phyloP scores from a whole-genome alignment of 179 eudicot species.

The Beta lomatogona region DNA sequence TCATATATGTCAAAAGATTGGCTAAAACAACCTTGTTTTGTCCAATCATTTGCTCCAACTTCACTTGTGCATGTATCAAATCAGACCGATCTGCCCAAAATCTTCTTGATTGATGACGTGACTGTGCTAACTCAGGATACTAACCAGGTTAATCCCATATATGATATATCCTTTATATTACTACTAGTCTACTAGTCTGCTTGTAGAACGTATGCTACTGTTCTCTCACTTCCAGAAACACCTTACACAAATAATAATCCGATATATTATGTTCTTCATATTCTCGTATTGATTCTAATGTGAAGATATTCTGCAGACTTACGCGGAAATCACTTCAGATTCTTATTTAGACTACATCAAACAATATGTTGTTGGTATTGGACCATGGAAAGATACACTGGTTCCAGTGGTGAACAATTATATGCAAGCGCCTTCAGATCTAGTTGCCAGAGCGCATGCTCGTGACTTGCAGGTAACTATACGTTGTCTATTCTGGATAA shows the following conservation, averaged over 20 bases:
- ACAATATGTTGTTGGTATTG: conserved; percentile 82
- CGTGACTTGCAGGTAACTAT: conserved; percentile 67
- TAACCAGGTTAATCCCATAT: conserved; percentile 60
- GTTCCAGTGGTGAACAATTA: conserved; percentile 66
- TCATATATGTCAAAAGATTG: conserved; percentile 82
- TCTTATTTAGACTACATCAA: conserved; percentile 68
- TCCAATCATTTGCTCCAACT: conserved; percentile 96
- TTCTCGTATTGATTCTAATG: neutral
- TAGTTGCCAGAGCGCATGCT: conserved; percentile 96
- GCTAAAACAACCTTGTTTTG: conserved; percentile 84
- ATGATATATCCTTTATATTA: neutral
- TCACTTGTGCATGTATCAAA: conserved; percentile 80
- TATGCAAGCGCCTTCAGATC: conserved; percentile 69
- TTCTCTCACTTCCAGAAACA: neutral
- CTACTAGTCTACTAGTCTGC: neutral
- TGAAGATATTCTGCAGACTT: conserved; percentile 54
- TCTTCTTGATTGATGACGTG: conserved; percentile 76
- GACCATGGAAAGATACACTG: conserved; percentile 93
- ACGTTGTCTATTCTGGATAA: neutral
- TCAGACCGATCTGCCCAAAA: conserved; percentile 80
- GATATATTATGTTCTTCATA: neutral
- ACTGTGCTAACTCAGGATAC: conserved; percentile 78
- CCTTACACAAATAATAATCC: neutral
- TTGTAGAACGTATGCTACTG: neutral
- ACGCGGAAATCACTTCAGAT: conserved; percentile 86